Evolutionary conservation across 352 stramenopile species (phyloP), one percentile per base, ranked within the genome.

Genomic region (Phytophthora pisi): DNA sequence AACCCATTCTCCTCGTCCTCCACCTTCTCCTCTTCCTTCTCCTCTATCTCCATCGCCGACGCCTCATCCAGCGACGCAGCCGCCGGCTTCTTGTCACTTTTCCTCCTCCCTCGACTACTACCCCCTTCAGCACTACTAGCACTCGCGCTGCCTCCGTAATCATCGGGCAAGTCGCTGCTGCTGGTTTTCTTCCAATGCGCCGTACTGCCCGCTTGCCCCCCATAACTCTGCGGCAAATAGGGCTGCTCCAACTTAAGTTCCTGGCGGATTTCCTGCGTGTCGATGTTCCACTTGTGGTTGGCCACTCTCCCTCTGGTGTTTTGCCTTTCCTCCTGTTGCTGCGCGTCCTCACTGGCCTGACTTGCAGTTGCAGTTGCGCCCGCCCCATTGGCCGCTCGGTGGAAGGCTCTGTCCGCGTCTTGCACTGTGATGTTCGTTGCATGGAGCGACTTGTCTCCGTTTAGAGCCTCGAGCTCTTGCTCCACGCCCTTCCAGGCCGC

Each of bases 401-500:
- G 38, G 26, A 89, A 51, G 26, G 72, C 74, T 26, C 47, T 50
- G 36, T 85, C 70, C 7, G 77, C 83, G 64, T 81, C 76, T 16
- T 50, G 47, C 10, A 71, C 68, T 7, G 69, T 77, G 23, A 78
- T 69, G 50, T 38, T 38, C 16, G 59, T 24, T 24, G 66, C 75
- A 55, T 84, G 72, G n/a, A 68, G 69, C 16, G 75, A 31, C 13
- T 72, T 64, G 31, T 88, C 66, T 15, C 58, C 64, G 24, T 77
- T 61, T 4, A 93, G 49, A 43, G 67, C 40, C 23, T 61, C 58
- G 20, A 96, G 74, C 55, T 90, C 81, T 30, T 55, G 61, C 66
- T 96, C 88, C n/a, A 96, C 85, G 24, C 53, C 47, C 26, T 89
- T 88, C 88, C 88, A 96, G 20, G 88, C 83, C 34, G 72, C 75